Evolutionary conservation across 371 early-diverging fungal genomes (phyloP).

Genomic region (Mucor indicus): DNA sequence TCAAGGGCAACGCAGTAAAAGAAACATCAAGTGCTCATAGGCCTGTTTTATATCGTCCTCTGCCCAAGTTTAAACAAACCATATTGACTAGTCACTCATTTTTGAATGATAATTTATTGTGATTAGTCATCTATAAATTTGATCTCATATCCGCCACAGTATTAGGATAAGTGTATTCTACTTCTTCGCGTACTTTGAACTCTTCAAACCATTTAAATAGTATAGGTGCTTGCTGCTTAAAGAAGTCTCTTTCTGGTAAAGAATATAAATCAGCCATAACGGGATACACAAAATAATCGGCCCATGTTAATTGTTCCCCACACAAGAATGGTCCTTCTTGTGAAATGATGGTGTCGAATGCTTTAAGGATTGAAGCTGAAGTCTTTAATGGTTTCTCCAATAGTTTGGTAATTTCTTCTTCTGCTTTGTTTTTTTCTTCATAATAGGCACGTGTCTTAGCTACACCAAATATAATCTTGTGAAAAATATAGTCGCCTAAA

Average conservation of each 20-base stretch:
- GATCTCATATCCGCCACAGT: constrained; percentile 30
- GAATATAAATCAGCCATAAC: constrained; percentile 29
- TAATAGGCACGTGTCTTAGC: constrained; percentile 20
- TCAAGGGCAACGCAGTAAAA: too few species aligned
- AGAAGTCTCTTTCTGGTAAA: constrained; percentile 16
- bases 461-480: constrained; percentile 21
- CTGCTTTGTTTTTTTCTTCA: constrained; percentile 17
- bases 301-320: constrained; percentile 34
- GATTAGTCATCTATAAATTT: too few species aligned
- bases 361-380: constrained; percentile 9
- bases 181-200: constrained; percentile 23
- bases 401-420: constrained; percentile 13
- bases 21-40: too few species aligned
- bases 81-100: too few species aligned
- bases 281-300: constrained; percentile 37
- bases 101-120: too few species aligned
- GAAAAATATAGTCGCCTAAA: constrained; percentile 31
- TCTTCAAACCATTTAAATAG: constrained; percentile 23
- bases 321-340: constrained; percentile 16
- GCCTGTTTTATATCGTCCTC: too few species aligned
- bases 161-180: constrained; percentile 16
- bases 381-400: constrained; percentile 8
- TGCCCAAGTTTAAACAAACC: too few species aligned
- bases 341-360: constrained; percentile 7
- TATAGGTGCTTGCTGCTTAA: constrained; percentile 20